phyloP scores from a whole-genome alignment of 106 monocot species.

The Acorus gramineus region DNA sequence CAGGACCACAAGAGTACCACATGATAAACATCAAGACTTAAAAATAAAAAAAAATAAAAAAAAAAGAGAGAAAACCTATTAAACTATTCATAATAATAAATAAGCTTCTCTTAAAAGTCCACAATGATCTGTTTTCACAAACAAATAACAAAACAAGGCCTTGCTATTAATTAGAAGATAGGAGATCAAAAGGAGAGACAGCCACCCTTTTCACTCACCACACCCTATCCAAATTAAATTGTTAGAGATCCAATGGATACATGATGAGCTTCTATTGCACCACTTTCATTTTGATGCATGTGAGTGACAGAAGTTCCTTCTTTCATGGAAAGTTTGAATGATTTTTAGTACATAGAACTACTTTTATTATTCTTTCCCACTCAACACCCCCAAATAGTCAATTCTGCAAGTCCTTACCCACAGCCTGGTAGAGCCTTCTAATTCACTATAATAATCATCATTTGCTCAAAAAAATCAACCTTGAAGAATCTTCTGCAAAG shows the following conservation, averaged over 20 bases:
- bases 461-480: too few species aligned
- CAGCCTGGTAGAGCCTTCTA: too few species aligned
- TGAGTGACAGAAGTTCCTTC: constrained; percentile 23
- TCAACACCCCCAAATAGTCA: constrained; percentile 8
- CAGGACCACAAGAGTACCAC: too few species aligned
- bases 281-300: constrained; percentile 4
- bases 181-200: constrained; percentile 2
- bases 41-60: too few species aligned
- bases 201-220: neutral
- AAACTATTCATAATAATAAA: too few species aligned
- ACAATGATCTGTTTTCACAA: too few species aligned
- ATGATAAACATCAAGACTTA: too few species aligned
- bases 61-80: too few species aligned
- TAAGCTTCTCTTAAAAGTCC: too few species aligned
- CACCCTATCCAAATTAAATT: neutral
- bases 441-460: too few species aligned
- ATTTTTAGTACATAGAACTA: neutral
- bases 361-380: neutral
- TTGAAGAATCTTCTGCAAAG: too few species aligned
- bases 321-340: neutral
- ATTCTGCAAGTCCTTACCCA: neutral
- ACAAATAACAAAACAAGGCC: neutral
- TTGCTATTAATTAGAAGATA: neutral
- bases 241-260: neutral
- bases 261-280: neutral